Percentiles rank a stretch among this genome's conserved stretches.
Conservation (phyloP, 106 monocot genomes). For the Dactylorhiza incarnata region DNA sequence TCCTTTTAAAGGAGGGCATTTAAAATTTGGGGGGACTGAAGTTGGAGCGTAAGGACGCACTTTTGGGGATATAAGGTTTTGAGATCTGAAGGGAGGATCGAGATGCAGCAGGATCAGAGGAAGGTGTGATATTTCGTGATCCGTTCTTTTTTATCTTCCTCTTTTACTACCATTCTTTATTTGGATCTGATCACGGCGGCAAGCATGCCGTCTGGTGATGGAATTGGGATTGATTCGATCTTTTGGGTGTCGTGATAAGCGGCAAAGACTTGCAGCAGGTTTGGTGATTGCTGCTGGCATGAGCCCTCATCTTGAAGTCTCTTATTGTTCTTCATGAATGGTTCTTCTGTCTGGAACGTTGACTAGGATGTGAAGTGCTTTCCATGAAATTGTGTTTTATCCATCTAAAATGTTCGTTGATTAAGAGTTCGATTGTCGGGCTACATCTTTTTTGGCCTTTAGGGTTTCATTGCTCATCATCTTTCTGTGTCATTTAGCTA, state of each 20-base stretch:
- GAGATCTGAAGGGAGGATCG: background rate
- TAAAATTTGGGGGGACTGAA: background rate
- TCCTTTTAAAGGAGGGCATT: background rate
- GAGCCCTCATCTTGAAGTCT: background rate
- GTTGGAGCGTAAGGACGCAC: too few relatives aligned
- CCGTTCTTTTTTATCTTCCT: background rate
- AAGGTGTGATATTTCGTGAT: conserved; percentile 15
- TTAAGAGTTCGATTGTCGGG: background rate
- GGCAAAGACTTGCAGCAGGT: background rate
- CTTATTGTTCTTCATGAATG: background rate
- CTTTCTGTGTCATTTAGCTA: background rate
- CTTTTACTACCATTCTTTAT: background rate
- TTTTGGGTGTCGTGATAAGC: background rate
- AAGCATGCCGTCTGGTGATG: background rate
- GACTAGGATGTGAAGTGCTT: background rate
- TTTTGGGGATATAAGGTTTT: background rate
- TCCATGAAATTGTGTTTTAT: background rate
- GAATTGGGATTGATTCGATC: background rate
- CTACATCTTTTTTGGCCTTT: background rate
- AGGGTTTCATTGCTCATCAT: conserved; percentile 1
- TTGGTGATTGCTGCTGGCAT: background rate
- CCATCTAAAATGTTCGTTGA: background rate
- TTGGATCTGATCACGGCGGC: background rate
- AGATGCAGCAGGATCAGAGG: conserved; percentile 23
- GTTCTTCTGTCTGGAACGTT: background rate